Evolutionary conservation across 139 green algal species (phyloP).

Genomic region (Nannochloris sp.): DNA sequence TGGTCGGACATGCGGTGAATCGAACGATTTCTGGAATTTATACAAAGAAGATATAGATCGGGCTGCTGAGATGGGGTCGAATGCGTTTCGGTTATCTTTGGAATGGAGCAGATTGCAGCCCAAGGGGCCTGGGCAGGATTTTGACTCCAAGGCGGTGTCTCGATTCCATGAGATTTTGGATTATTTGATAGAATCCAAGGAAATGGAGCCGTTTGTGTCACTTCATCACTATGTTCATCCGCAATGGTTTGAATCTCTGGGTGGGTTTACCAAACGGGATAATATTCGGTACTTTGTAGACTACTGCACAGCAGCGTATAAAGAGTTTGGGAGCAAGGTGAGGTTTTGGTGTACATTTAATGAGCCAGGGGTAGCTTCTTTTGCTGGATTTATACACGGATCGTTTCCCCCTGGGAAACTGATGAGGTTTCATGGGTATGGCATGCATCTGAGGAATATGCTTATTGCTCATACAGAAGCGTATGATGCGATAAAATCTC

Average conservation of each 20-base stretch:
- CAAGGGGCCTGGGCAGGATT: conserved; percentile 13
- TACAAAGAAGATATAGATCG: conserved; percentile 52
- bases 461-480: conserved; percentile 41
- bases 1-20: conserved; percentile 14
- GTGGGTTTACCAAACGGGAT: conserved; percentile 55
- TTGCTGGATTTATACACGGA: conserved; percentile 64
- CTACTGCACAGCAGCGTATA: conserved; percentile 44
- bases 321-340: conserved; percentile 46
- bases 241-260: conserved; percentile 69
- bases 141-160: conserved; percentile 48
- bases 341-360: conserved; percentile 80
- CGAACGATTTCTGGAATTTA: conserved; percentile 61
- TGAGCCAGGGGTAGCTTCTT: conserved; percentile 54
- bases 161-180: conserved; percentile 44
- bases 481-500: conserved; percentile 58
- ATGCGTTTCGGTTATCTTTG: conserved; percentile 66
- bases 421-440: conserved; percentile 22
- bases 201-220: conserved; percentile 63
- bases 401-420: conserved; percentile 54
- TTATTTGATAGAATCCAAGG: conserved; percentile 15
- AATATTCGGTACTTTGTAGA: conserved; percentile 73
- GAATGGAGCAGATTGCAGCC: conserved; percentile 75
- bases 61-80: conserved; percentile 43
- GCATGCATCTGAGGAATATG: conserved; percentile 28
- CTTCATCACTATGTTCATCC: conserved; percentile 81